Evolutionary conservation across 345 rosid genomes (phyloP).

Genomic region (Moricandia arvensis): DNA sequence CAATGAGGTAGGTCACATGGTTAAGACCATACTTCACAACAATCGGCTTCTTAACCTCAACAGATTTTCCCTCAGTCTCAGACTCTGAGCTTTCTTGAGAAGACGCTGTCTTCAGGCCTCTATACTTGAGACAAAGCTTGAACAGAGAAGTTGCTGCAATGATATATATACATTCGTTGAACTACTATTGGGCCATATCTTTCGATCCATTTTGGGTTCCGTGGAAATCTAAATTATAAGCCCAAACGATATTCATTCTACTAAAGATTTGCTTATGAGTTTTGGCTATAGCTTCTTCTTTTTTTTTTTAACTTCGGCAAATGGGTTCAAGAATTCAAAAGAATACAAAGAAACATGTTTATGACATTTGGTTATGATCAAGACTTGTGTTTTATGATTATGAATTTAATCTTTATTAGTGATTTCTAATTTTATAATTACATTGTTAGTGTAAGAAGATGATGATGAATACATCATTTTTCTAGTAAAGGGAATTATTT

Average conservation of each 20-base stretch:
- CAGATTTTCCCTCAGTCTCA: conserved; percentile 51
- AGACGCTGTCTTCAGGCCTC: conserved; percentile 61
- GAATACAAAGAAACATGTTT: too few relatives aligned
- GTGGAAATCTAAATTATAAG: not conserved
- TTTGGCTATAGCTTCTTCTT: not conserved
- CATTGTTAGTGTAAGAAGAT: not conserved
- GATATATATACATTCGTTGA: not conserved
- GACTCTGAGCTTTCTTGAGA: conserved; percentile 51
- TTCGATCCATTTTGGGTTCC: not conserved
- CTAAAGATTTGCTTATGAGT: not conserved
- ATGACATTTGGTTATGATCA: not conserved
- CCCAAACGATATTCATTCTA: not conserved
- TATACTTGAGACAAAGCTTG: conserved; percentile 55
- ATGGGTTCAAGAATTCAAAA: too few relatives aligned
- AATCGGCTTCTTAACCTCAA: not conserved
- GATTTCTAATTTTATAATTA: not conserved
- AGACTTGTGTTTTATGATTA: not conserved
- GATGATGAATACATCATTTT: not conserved
- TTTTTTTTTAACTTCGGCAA: too few relatives aligned
- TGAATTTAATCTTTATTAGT: not conserved
- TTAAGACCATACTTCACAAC: conserved; percentile 60
- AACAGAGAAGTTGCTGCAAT: conserved; percentile 48
- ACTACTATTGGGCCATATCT: not conserved
- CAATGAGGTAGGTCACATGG: conserved; percentile 39
- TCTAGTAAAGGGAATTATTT: not conserved